Evolutionary conservation across 2,329 filamentous ascomycete genomes (phyloP), one percentile per base, ranked within the genome.

Genomic region (Alternaria triticimaculans): DNA sequence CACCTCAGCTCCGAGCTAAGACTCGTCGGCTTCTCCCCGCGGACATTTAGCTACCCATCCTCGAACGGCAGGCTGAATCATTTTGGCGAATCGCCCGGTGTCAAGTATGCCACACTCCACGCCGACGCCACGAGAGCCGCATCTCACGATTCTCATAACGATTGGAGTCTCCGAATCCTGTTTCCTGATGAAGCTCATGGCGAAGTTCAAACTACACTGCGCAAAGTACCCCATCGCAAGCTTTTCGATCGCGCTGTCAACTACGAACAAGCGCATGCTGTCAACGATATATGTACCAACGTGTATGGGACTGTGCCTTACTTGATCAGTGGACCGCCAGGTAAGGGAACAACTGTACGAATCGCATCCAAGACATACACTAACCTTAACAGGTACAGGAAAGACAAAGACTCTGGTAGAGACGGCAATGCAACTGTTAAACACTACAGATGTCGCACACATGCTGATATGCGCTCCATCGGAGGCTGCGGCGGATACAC

Each of bases 401-500:
- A 86, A 86, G 68, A 86, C 84, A 9, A 85, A 85, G 62, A 85
- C 83, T 3, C 67, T 85, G 2, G 83, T 85, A 18, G 84, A 85
- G 69, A 77, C 77, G 55, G 80, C 82, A 10, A 67, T 82, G 62
- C 76, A 79, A 48, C 62, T 79, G 2, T 66, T 78, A 5, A 64
- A 76, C 2, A 67, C 65, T 4, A 69, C 69, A 2, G 23, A 63
- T 1, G 58, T 67, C 9, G 55, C 63, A 15, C 81, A 83, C 66
- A 75, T 84, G 25, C 70, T 84, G 5, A 72, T 84, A 7, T 83
- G 81, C 62, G 82, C 82, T 12, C 82, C 82, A 21, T 84, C 82
- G n/a, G 81, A 84, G 58, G 77, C 80, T 23, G 82, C 82, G 18
- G 81, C 82, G n/a, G 82, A 84, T 64, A 83, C 78, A 5, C 71